Base-by-base conservation (phyloP, 1,139 yeast genomes). In the Eremothecium gossypii region DNA sequence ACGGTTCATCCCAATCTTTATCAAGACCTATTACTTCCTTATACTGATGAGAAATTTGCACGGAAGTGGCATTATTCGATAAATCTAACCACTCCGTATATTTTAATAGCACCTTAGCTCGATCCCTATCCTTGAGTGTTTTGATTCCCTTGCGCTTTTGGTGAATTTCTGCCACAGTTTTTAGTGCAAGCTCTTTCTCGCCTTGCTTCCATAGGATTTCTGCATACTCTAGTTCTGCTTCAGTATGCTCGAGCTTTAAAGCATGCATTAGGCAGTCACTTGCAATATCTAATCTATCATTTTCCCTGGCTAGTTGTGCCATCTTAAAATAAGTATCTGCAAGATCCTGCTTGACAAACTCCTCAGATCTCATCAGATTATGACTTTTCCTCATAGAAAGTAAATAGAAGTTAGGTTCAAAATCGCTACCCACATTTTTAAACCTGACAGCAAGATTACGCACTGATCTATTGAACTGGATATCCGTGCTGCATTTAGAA, bases 161-260 rank as follows among this genome's bases (percentile, higher is more conserved):
- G 37, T 63, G 51, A 43, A 76, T 62, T 49, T 74, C 70, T 48
- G 74, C 61, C 39, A 89, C 67, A 8, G 78, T 71, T 41, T 82
- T 77, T 33, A 91, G 71, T 0, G 98, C 98, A 52, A 87, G 82
- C 13, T 91, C 76, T 49, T 79, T 87, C 48, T 86, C 93, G 1
- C 95, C 96, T 57, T 85, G 87, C 1, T 79, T 81, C 97, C 98
- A 91, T 39, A 87, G 63, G 7, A 93, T 69, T 45, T 84, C 79
- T 0, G 97, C 85, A 60, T 84, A 83, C 58, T 87, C 96, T 33
- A 83, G 68, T 46, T 78, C 80, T 1, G 93, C 86, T 20, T 70
- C 68, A 1, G 65, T 63, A 38, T 65, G 60, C 1, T 61, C 62
- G 28, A 69, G 68, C 31, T 71, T 67, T 28, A 60, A 42, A 0